Base-by-base conservation (phyloP, 1,139 yeast genomes). In the Yamadazyma taylorii region DNA sequence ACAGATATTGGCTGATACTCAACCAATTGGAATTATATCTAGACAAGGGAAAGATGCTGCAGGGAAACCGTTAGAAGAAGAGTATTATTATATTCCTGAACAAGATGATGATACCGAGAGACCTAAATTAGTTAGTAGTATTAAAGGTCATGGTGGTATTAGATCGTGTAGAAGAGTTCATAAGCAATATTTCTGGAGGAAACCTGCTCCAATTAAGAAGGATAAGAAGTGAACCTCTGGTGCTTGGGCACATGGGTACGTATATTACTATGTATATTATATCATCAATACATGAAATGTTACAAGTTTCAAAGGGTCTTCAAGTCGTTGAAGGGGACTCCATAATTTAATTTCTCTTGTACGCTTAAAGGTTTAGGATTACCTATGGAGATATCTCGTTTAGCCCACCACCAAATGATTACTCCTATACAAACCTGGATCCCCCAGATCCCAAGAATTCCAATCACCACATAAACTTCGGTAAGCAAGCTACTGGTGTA, bases 41-140 rank as follows among this genome's bases (percentile, higher is more conserved):
- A 82, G 97, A 58, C 73, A 77, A 43, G 97, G 97, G 35, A 90
- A 88, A 58, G 97, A 92, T 61, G 97, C 97, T 4, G 95, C 97
- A 2, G 97, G 97, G 11, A 87, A 88, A 58, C 88, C 88, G 4
- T 69, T 92, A 46, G 97, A 90, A 48, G 95, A 88, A 55, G 97
- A 92, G 59, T 92, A 87, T 55, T 92, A 88, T 58, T 92, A 92
- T 53, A 80, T 85, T 45, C 82, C 90, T 3, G 97, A 88, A 51
- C 75, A 81, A 36, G 98, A 92, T 58, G 61, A 63, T 24, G 96
- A 90, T 55, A 53, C 56, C 23, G 81, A 79, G 38, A 79, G 98
- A 56, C 80, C 79, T 24, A 61, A 62, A 35, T 64, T 89, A 52
- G 95, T 89, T 7, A 77, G 79, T 36, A 80, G 86, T 38, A 69